phyloP scores from a whole-genome alignment of 164 flowering plant species.

The Chimonanthus salicifolius region DNA sequence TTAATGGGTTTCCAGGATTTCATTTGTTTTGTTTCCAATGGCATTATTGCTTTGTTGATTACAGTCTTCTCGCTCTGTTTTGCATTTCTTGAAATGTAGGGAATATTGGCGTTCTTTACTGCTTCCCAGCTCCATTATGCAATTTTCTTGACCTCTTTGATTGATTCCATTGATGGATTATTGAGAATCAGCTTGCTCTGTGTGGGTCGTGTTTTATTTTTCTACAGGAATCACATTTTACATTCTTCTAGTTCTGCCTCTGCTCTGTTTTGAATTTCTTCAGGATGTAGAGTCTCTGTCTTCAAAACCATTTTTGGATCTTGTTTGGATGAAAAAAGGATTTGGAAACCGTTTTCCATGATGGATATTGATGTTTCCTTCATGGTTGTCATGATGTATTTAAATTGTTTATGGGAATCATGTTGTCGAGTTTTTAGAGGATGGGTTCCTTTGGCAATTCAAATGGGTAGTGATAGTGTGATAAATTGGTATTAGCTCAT shows the following conservation, averaged over 20 bases:
- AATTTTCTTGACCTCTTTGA: neutral
- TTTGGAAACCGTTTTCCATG: neutral
- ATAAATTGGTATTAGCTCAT: neutral
- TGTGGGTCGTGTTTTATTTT: neutral
- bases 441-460: neutral
- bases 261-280: constrained; percentile 1
- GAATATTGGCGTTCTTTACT: neutral
- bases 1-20: neutral
- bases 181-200: neutral
- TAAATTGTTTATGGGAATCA: neutral
- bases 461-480: neutral
- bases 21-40: too few species aligned
- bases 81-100: neutral
- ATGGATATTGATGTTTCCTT: too few species aligned
- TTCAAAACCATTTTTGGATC: neutral
- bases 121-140: neutral
- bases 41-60: too few species aligned
- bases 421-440: neutral
- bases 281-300: neutral
- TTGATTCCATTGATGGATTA: neutral
- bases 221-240: too few species aligned
- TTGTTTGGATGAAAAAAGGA: neutral
- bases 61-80: too few species aligned
- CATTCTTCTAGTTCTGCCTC: neutral
- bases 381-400: neutral